phyloP scores from a whole-genome alignment of 495 filamentous ascomycete genomes.

The Massariosphaeria phaeospora region DNA sequence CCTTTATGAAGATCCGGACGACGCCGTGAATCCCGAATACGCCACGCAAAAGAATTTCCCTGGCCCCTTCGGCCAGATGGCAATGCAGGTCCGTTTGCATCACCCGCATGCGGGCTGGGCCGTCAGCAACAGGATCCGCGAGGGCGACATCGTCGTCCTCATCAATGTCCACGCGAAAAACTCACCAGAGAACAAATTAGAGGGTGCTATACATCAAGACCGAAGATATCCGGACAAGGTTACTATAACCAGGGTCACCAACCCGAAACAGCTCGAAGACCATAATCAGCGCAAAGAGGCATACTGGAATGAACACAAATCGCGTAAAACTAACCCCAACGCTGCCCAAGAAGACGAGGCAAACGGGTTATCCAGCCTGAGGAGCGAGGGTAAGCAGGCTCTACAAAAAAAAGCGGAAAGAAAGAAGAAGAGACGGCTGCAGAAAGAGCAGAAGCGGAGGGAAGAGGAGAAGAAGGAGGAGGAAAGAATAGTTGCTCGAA shows the following conservation, averaged over 20 bases:
- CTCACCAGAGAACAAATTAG: constrained; percentile 52
- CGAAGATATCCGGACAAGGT: constrained; percentile 48
- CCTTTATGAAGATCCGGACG: constrained; percentile 43
- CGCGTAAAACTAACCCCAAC: constrained; percentile 29
- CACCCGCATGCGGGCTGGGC: constrained; percentile 60
- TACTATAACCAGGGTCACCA: constrained; percentile 47
- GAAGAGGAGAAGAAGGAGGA: constrained; percentile 25
- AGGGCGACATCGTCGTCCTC: constrained; percentile 58
- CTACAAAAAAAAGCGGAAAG: constrained; percentile 42
- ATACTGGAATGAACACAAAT: not conserved
- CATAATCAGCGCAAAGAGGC: constrained; percentile 12
- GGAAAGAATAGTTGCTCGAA: constrained; percentile 20
- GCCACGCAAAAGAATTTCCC: constrained; percentile 49
- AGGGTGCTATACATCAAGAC: constrained; percentile 69
- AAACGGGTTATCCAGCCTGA: too few species aligned
- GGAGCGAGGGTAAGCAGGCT: constrained; percentile 4
- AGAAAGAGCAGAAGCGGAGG: constrained; percentile 42
- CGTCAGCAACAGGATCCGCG: constrained; percentile 49
- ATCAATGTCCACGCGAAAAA: constrained; percentile 68
- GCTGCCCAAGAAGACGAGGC: constrained; percentile 41
- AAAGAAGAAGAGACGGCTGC: constrained; percentile 39
- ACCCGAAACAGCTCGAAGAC: not conserved
- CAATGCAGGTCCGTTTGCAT: constrained; percentile 67
- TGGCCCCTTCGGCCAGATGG: constrained; percentile 71
- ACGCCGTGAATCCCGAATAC: constrained; percentile 20